Conservation (phyloP, 2,329 filamentous ascomycete genomes). For the Penicillium sp. region DNA sequence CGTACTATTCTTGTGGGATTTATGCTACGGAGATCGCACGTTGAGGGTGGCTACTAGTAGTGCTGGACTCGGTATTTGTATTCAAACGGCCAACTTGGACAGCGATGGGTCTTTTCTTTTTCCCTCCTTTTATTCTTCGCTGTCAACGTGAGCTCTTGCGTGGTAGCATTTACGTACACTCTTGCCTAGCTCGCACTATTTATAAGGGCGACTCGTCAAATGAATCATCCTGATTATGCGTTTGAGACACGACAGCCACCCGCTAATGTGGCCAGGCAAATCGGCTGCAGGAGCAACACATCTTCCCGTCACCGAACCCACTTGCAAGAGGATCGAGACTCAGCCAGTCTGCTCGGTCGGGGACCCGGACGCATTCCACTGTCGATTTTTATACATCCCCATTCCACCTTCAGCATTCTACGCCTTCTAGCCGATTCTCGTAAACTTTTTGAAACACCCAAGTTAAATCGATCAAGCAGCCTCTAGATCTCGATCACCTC, state of each 20-base stretch:
- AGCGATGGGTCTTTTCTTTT: background rate
- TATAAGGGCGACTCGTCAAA: slow-evolving; percentile 12
- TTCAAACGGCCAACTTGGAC: background rate
- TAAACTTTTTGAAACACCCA: slow-evolving; percentile 1
- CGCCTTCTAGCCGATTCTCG: background rate
- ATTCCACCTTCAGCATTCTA: background rate
- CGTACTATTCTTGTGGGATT: background rate
- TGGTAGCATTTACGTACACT: slow-evolving; percentile 3
- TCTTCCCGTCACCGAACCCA: slow-evolving; percentile 26
- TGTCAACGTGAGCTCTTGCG: background rate
- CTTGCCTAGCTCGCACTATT: background rate
- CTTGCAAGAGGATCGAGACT: slow-evolving; percentile 24
- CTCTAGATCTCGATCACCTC: background rate
- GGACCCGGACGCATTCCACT: slow-evolving; percentile 11
- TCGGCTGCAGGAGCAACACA: slow-evolving; percentile 19
- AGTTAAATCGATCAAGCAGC: background rate
- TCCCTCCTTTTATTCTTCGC: background rate
- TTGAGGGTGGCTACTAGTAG: background rate
- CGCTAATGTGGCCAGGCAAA: slow-evolving; percentile 22
- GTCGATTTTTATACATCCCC: slow-evolving; percentile 3
- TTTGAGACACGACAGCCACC: slow-evolving; percentile 28
- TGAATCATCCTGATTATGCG: slow-evolving; percentile 23
- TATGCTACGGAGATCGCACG: background rate
- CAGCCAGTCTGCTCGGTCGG: slow-evolving; percentile 23
- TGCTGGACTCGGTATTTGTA: background rate